Evolutionary conservation across 2,329 filamentous ascomycete genomes (phyloP).

Genomic region (Curvularia eragrostidis): DNA sequence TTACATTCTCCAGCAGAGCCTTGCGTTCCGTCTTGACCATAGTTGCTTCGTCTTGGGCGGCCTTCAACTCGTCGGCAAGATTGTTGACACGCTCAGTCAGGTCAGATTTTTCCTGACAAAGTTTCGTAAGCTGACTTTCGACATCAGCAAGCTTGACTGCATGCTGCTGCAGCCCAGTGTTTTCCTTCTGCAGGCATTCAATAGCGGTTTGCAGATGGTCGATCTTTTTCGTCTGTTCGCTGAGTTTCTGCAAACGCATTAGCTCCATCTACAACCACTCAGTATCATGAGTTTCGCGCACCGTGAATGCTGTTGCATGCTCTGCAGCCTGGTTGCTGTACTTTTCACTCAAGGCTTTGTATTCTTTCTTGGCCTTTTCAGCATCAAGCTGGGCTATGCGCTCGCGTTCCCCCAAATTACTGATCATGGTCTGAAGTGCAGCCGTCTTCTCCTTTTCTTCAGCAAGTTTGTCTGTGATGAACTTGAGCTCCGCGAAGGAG

Average conservation of each 20-base stretch:
- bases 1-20: conserved; percentile 15
- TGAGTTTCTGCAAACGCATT: conserved; percentile 15
- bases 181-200: conserved; percentile 21
- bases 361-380: conserved; percentile 30
- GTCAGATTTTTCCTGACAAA: conserved; percentile 11
- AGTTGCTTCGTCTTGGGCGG: conserved; percentile 7
- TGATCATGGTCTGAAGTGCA: conserved; percentile 23
- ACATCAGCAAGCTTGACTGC: conserved; percentile 23
- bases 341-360: conserved; percentile 26
- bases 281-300: conserved; percentile 12
- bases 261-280: neutral
- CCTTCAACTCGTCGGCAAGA: conserved; percentile 20
- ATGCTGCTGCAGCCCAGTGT: conserved; percentile 22
- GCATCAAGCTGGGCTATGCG: conserved; percentile 21
- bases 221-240: conserved; percentile 30
- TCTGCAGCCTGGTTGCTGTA: conserved; percentile 32
- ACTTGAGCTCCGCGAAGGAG: conserved; percentile 28
- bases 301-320: conserved; percentile 27
- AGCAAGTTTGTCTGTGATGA: conserved; percentile 23
- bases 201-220: conserved; percentile 21
- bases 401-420: conserved; percentile 20
- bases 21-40: conserved; percentile 11
- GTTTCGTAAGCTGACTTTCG: conserved; percentile 14
- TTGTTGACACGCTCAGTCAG: conserved; percentile 16
- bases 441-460: conserved; percentile 30